phyloP scores from a whole-genome alignment of 805 yeast species.

The Candida sanyiensis region DNA sequence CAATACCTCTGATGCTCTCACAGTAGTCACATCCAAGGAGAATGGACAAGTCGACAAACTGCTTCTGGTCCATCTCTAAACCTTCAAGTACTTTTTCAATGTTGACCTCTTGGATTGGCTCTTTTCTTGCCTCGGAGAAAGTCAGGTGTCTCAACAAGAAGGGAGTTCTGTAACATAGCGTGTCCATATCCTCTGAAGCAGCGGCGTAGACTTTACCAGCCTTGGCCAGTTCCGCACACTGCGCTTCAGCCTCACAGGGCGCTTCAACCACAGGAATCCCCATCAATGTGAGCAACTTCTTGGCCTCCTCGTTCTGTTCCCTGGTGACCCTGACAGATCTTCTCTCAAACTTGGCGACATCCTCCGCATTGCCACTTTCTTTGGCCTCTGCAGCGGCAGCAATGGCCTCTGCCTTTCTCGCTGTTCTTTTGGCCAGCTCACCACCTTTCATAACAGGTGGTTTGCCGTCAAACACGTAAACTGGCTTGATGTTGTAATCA shows the following conservation, averaged over 20 bases:
- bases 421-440: conserved; percentile 80
- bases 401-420: conserved; percentile 76
- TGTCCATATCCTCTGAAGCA: conserved; percentile 99
- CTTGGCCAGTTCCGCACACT: conserved; percentile 88
- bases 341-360: conserved; percentile 69
- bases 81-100: conserved; percentile 67
- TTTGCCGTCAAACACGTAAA: conserved; percentile 95
- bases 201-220: conserved; percentile 94
- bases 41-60: conserved; percentile 88
- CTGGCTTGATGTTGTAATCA: conserved; percentile 91
- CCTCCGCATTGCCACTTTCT: conserved; percentile 77
- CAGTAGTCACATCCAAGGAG: conserved; percentile 96
- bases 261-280: conserved; percentile 93
- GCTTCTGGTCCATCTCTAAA: conserved; percentile 61
- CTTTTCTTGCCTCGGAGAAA: conserved; percentile 87
- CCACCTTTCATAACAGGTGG: conserved; percentile 95
- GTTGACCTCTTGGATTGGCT: conserved; percentile 82
- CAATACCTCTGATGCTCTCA: conserved; percentile 91
- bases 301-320: conserved; percentile 94
- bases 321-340: conserved; percentile 83
- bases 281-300: conserved; percentile 73
- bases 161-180: conserved; percentile 87
- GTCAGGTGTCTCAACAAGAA: conserved; percentile 82
- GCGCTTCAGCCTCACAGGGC: conserved; percentile 98
- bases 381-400: conserved; percentile 67